phyloP scores from a whole-genome alignment of 495 filamentous ascomycete genomes.

The Hypoxylon fragiforme region DNA sequence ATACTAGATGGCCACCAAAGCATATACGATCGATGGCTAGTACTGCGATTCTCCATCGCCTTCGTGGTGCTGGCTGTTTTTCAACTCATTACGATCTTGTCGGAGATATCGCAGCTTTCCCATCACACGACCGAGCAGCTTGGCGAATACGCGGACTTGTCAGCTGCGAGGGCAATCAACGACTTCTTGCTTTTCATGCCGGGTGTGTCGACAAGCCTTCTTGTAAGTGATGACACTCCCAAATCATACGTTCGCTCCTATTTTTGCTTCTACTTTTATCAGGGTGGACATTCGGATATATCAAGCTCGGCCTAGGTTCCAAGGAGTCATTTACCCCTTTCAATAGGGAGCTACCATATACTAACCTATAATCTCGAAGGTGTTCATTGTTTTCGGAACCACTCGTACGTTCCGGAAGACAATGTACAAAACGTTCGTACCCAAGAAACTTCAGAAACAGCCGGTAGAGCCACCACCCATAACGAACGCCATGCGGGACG shows the following conservation, averaged over 20 bases:
- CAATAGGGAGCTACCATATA: too few species aligned
- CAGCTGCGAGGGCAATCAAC: conserved; percentile 34
- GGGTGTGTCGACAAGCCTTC: conserved; percentile 44
- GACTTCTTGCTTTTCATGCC: conserved; percentile 51
- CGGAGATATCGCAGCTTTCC: conserved; percentile 42
- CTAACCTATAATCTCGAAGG: conserved; percentile 7
- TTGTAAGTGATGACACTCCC: conserved; percentile 29
- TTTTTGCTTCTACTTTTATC: not conserved
- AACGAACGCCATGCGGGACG: not conserved
- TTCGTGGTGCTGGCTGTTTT: conserved; percentile 51
- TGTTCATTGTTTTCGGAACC: conserved; percentile 49
- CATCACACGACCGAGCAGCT: conserved; percentile 41
- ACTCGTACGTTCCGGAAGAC: conserved; percentile 41
- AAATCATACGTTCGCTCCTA: not conserved
- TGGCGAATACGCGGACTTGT: conserved; percentile 41
- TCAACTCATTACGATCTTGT: conserved; percentile 47
- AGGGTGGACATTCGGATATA: too few species aligned
- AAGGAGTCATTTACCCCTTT: too few species aligned
- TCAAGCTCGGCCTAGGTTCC: too few species aligned
- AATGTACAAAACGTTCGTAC: conserved; percentile 22
- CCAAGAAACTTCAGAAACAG: conserved; percentile 19
- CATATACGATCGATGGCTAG: conserved; percentile 54
- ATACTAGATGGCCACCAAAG: conserved; percentile 22
- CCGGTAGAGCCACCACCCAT: not conserved
- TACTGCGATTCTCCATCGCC: conserved; percentile 50